Percentiles rank a stretch among this genome's conserved stretches.
phyloP scores from a whole-genome alignment of 1,284 basidiomycete species.

The Apiotrichum sp. region DNA sequence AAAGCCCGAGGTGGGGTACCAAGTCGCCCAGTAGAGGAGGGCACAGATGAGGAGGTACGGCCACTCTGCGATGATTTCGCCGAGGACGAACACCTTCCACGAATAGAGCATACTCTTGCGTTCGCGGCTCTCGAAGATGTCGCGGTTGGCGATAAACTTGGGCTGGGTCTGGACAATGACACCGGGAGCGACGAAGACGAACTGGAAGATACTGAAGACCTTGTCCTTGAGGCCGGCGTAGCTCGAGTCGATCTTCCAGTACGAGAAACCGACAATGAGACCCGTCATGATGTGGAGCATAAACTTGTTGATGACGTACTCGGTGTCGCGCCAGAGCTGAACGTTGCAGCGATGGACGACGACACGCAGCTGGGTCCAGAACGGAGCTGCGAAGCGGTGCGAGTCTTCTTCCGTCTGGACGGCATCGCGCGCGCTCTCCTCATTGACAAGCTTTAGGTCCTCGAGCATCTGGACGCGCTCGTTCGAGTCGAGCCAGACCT shows the following conservation, averaged over 20 bases:
- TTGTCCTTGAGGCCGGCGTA: constrained; percentile 16
- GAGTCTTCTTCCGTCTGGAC: constrained; percentile 19
- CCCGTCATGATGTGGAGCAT: constrained; percentile 34
- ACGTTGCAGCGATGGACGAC: constrained; percentile 34
- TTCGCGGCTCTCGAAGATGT: constrained; percentile 45
- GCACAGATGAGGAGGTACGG: too few relatives aligned
- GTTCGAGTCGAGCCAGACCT: constrained; percentile 56
- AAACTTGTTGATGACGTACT: constrained; percentile 45
- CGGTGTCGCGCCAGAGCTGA: constrained; percentile 38
- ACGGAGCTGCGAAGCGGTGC: constrained; percentile 35
- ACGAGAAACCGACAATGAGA: constrained; percentile 41
- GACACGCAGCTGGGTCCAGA: constrained; percentile 28
- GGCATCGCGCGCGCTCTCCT: constrained; percentile 7
- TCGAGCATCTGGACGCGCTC: constrained; percentile 41
- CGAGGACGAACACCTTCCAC: too few relatives aligned
- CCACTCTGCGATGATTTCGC: too few relatives aligned
- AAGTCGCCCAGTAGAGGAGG: too few relatives aligned
- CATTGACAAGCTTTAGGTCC: constrained; percentile 46
- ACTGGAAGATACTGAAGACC: constrained; percentile 33
- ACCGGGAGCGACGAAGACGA: constrained; percentile 42
- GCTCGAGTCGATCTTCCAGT: constrained; percentile 35
- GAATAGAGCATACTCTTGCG: constrained; percentile 17
- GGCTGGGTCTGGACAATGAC: constrained; percentile 44
- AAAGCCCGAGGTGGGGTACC: too few relatives aligned
- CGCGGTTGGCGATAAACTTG: constrained; percentile 44